phyloP scores from a whole-genome alignment of 352 stramenopile species.

The Thalassiosira exigua region DNA sequence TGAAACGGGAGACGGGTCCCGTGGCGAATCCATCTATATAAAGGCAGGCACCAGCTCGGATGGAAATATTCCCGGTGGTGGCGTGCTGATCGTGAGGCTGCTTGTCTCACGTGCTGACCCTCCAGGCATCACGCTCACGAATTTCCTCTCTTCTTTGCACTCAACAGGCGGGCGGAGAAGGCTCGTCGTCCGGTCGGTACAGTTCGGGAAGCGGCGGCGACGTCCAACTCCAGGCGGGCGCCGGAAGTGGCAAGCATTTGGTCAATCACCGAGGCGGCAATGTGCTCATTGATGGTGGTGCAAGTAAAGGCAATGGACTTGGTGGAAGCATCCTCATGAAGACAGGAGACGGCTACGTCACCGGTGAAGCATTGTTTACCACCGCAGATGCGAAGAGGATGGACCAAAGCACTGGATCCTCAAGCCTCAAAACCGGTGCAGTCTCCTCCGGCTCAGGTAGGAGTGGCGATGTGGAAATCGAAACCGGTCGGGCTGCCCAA shows the following conservation, averaged over 20 bases:
- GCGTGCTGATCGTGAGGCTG: constrained; percentile 72
- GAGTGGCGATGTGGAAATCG: constrained; percentile 22
- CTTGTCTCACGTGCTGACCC: too few species aligned
- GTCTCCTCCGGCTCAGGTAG: background rate
- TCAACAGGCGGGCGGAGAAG: constrained; percentile 78
- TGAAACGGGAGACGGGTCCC: constrained; percentile 60
- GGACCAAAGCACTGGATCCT: constrained; percentile 19
- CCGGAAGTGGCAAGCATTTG: constrained; percentile 73
- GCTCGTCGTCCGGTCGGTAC: constrained; percentile 42
- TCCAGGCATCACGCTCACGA: too few species aligned
- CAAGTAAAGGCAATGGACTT: constrained; percentile 18
- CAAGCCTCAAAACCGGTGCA: constrained; percentile 34
- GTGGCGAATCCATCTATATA: constrained; percentile 32
- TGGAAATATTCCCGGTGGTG: constrained; percentile 64
- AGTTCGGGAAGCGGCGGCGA: constrained; percentile 76
- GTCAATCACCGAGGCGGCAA: constrained; percentile 35
- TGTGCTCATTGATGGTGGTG: constrained; percentile 42
- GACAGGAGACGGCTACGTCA: background rate
- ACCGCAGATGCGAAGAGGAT: constrained; percentile 4
- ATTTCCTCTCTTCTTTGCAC: too few species aligned
- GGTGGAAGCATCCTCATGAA: constrained; percentile 37
- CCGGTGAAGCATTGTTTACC: constrained; percentile 20
- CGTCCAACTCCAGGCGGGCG: constrained; percentile 88
- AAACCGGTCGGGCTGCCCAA: constrained; percentile 29
- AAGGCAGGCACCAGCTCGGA: constrained; percentile 61